These are phyloP conservation scores for Blastobotrys capitulatus DNA, from an alignment of 1,139 yeast species.

Conservation along the genomic window DNA sequence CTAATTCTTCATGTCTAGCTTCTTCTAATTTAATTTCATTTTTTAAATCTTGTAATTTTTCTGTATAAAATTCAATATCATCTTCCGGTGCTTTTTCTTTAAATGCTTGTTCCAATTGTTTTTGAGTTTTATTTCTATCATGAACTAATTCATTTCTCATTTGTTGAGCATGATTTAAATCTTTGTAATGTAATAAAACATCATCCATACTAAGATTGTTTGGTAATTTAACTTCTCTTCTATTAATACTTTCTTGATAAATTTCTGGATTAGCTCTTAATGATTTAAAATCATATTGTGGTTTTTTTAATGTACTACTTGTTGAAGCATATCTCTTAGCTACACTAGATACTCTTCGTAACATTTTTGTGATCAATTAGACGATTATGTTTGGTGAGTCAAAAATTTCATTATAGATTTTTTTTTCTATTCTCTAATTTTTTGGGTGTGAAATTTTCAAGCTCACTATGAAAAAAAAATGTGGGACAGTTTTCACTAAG, in stretches of 20 bases:
- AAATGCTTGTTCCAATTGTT: constrained; percentile 13
- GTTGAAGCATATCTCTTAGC: constrained; percentile 3
- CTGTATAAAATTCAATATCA: constrained; percentile 15
- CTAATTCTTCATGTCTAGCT: constrained; percentile 34
- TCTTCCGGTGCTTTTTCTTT: constrained; percentile 6
- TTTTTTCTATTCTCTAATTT: no score
- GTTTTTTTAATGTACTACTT: constrained; percentile 27
- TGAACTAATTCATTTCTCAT: constrained; percentile 25
- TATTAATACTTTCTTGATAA: constrained; percentile 43
- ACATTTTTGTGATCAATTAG: background rate
- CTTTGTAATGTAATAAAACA: constrained; percentile 28
- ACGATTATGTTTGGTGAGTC: no score
- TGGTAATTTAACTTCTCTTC: constrained; percentile 40
- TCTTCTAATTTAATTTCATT: constrained; percentile 38
- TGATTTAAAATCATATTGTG: constrained; percentile 46
- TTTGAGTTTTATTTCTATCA: constrained; percentile 26
- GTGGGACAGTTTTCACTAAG: no score
- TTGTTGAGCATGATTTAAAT: constrained; percentile 21
- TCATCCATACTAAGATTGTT: constrained; percentile 34
- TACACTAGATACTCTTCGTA: background rate
- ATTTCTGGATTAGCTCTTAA: constrained; percentile 39
- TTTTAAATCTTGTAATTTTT: constrained; percentile 26
- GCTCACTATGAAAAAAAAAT: no score
- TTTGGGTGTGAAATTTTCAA: no score
- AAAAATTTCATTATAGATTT: no score